Evolutionary conservation across 257 asterid genomes (phyloP).

Genomic region (Echites panduratus): DNA sequence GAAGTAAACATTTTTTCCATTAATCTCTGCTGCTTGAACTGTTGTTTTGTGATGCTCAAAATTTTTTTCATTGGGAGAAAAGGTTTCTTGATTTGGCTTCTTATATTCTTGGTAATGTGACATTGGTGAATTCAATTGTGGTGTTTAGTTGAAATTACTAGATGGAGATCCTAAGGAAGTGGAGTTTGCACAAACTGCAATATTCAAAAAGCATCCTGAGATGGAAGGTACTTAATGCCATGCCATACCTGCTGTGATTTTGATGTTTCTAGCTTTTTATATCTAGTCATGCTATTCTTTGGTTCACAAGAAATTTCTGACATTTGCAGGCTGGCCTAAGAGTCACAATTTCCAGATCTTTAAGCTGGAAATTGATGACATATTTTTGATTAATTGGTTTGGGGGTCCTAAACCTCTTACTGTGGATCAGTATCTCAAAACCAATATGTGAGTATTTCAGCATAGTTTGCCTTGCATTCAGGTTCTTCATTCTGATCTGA

Average conservation of each 20-base stretch:
- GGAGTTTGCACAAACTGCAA: constrained; percentile 53
- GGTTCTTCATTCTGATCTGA: not conserved
- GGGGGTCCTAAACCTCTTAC: constrained; percentile 96
- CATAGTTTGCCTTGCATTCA: not conserved
- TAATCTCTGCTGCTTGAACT: not conserved
- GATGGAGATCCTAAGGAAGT: constrained; percentile 50
- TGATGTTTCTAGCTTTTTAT: not conserved
- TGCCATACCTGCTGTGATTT: not conserved
- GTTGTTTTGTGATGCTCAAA: too few relatives aligned
- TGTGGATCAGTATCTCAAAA: constrained; percentile 65
- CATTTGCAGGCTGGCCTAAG: constrained; percentile 78
- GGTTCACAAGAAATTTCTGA: not conserved
- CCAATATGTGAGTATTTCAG: constrained; percentile 40
- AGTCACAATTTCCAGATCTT: constrained; percentile 64
- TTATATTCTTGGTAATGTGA: too few relatives aligned
- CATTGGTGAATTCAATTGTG: not conserved
- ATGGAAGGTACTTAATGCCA: constrained; percentile 65
- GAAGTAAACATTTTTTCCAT: not conserved
- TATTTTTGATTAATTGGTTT: constrained; percentile 83
- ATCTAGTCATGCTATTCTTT: not conserved
- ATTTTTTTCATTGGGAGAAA: too few relatives aligned
- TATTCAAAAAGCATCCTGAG: constrained; percentile 74
- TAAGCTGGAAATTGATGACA: constrained; percentile 60
- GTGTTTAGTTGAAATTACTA: constrained; percentile 50
- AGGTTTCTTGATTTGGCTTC: too few relatives aligned